Evolutionary conservation across 2,329 filamentous ascomycete genomes (phyloP).

Genomic region (Botrytis pseudocinerea): DNA sequence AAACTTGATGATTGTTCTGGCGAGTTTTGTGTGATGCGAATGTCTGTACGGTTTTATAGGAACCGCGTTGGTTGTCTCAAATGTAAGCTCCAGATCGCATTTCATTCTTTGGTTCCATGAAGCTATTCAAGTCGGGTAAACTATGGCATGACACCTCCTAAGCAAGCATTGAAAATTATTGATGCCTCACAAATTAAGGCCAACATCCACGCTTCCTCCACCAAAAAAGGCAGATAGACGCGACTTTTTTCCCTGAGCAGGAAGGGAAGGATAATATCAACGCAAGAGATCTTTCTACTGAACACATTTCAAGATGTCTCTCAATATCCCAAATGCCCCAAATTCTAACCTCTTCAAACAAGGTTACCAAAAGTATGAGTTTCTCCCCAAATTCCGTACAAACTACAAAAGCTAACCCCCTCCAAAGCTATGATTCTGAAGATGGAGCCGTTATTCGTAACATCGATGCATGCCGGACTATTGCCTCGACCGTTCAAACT

Average conservation of each 20-base stretch:
- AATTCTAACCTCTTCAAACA: conserved; percentile 93
- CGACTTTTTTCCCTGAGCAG: conserved; percentile 19
- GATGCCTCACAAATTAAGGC: conserved; percentile 7
- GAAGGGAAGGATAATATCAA: conserved; percentile 22
- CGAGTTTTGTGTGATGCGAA: background rate
- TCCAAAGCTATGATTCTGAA: conserved; percentile 87
- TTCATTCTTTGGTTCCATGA: conserved; percentile 21
- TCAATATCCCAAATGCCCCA: conserved; percentile 91
- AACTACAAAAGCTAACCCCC: conserved; percentile 39
- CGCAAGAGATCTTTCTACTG: conserved; percentile 21
- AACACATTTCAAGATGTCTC: conserved; percentile 66
- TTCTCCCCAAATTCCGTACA: conserved; percentile 38
- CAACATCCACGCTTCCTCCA: background rate
- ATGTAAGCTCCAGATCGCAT: conserved; percentile 12
- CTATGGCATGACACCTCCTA: conserved; percentile 15
- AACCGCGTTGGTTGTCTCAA: conserved; percentile 5
- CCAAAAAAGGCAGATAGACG: conserved; percentile 20
- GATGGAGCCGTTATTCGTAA: conserved; percentile 98
- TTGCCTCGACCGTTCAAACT: conserved; percentile 93
- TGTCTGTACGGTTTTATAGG: background rate
- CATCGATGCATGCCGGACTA: conserved; percentile 96
- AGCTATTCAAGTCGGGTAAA: conserved; percentile 23
- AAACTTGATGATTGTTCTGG: background rate
- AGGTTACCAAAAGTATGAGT: conserved; percentile 77
- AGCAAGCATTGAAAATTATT: background rate